Conservation (phyloP, 805 yeast species). For the Sugiyamaella chiloensis region DNA sequence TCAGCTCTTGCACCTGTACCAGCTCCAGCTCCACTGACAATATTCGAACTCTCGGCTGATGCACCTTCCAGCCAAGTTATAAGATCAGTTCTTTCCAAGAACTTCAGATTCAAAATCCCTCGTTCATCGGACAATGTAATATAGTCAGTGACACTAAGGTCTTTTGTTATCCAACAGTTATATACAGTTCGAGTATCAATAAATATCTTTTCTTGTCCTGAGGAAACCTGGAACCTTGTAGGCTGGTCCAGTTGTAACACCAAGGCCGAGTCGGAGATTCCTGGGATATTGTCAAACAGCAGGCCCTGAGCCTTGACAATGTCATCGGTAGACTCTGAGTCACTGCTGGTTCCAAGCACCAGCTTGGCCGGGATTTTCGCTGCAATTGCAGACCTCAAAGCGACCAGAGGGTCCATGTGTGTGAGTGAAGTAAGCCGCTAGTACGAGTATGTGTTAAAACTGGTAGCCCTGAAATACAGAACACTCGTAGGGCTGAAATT, state of each 20-base stretch:
- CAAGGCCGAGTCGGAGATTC: conserved; percentile 15
- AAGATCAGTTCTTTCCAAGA: conserved; percentile 81
- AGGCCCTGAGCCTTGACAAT: conserved; percentile 37
- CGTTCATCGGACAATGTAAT: conserved; percentile 65
- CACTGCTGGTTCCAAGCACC: conserved; percentile 22
- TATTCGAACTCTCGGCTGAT: conserved; percentile 54
- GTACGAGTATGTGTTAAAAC: background rate
- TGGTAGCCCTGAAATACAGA: no score
- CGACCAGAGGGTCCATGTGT: conserved; percentile 30
- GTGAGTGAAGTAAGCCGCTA: no score
- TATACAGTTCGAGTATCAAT: conserved; percentile 54
- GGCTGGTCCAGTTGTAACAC: conserved; percentile 39
- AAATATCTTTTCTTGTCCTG: conserved; percentile 9
- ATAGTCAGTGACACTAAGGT: conserved; percentile 77
- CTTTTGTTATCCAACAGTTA: conserved; percentile 76
- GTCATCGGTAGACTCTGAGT: conserved; percentile 34
- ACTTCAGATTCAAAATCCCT: conserved; percentile 67
- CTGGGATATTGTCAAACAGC: conserved; percentile 28
- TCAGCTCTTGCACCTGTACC: conserved; percentile 12
- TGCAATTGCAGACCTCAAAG: conserved; percentile 33
- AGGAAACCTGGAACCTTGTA: conserved; percentile 48
- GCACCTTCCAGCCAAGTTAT: conserved; percentile 77
- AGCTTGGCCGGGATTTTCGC: conserved; percentile 27
- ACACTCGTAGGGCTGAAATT: conserved; percentile 1
- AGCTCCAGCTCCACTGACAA: conserved; percentile 30